A percentile compares a stretch with the other conserved stretches of the same genome.
Conservation (phyloP, 2,329 filamentous ascomycete genomes). For the Ceratocystis cubensis region DNA sequence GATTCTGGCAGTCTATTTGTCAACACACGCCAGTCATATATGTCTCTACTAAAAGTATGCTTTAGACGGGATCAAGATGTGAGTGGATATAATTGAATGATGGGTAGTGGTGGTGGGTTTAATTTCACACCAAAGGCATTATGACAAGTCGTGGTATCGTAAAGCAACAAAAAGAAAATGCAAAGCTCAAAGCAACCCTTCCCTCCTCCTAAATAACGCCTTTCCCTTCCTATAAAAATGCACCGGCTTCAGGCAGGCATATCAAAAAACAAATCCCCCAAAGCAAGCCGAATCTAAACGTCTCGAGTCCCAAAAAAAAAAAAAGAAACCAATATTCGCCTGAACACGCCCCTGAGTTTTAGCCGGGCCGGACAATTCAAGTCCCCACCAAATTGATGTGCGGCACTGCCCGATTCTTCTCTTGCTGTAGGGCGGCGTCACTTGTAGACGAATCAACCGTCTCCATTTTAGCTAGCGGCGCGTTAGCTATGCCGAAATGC, state of each 20-base stretch:
- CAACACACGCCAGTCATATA: too few species aligned
- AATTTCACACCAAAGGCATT: not conserved
- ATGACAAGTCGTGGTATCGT: conserved; percentile 16
- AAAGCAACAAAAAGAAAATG: conserved; percentile 10
- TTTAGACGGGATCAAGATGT: not conserved
- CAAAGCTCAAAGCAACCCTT: not conserved
- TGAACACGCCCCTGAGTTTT: not conserved
- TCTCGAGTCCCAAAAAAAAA: not conserved
- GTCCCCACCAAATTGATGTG: not conserved
- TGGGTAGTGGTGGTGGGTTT: not conserved
- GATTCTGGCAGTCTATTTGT: too few species aligned
- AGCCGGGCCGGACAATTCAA: not conserved
- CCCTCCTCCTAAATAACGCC: not conserved
- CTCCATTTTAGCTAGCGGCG: not conserved
- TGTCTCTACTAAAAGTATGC: too few species aligned
- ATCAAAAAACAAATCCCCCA: not conserved
- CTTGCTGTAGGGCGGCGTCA: not conserved
- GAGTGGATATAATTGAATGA: not conserved
- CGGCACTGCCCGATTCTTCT: not conserved
- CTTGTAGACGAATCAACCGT: conserved; percentile 12
- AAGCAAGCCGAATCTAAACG: not conserved
- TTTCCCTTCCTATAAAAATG: conserved; percentile 6
- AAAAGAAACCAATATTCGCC: not conserved
- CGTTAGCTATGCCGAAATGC: not conserved
- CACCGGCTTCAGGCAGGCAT: conserved; percentile 1